phyloP scores from a whole-genome alignment of 305 asterid genomes.

The Fraxinus greggii region DNA sequence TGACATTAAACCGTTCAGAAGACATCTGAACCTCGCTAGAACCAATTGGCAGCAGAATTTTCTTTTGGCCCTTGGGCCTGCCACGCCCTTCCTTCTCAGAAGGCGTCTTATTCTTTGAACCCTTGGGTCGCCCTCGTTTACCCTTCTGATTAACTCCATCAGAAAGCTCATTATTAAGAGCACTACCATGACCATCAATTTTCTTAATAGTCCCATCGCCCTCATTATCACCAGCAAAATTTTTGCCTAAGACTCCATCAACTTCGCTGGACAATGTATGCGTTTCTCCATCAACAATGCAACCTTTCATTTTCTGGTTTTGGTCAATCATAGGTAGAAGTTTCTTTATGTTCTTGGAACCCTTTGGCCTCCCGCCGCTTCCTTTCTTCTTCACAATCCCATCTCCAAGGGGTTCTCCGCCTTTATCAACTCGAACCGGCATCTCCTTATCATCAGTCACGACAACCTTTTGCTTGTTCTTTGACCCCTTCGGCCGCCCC shows the following conservation, averaged over 20 bases:
- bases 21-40: slow-evolving; percentile 4
- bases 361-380: slow-evolving; percentile 27
- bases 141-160: slow-evolving; percentile 10
- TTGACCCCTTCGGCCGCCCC: slow-evolving; percentile 7
- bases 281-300: slow-evolving; percentile 5
- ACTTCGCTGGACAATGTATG: background rate
- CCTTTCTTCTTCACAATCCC: slow-evolving; percentile 17
- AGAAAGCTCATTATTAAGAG: background rate
- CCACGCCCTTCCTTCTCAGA: background rate
- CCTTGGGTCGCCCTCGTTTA: slow-evolving; percentile 7
- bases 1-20: background rate
- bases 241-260: background rate
- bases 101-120: slow-evolving; percentile 13
- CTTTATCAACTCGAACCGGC: background rate
- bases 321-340: background rate
- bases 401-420: slow-evolving; percentile 4
- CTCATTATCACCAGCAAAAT: background rate
- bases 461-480: slow-evolving; percentile 1
- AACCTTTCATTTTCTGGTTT: background rate
- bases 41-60: background rate
- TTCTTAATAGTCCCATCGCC: slow-evolving; percentile 1
- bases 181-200: slow-evolving; percentile 20
- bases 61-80: slow-evolving; percentile 1
- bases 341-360: slow-evolving; percentile 20
- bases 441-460: slow-evolving; percentile 8